A percentile compares a stretch with the other conserved stretches of the same genome.
Evolutionary conservation across 2,329 filamentous ascomycete genomes (phyloP).

Genomic region (Mariannaea elegans): DNA sequence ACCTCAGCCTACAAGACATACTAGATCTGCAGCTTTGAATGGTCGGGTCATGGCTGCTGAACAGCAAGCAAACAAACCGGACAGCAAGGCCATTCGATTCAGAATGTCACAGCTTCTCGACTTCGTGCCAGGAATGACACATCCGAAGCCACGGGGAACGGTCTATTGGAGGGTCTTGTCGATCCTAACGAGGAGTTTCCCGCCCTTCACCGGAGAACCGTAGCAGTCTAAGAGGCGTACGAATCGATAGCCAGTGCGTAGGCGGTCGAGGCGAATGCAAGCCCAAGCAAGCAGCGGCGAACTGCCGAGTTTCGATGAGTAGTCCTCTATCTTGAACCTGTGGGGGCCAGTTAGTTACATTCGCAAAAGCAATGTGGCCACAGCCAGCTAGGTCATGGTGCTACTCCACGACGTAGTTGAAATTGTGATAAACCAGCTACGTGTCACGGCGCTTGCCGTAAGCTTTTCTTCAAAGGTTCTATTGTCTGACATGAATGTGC

Average conservation of each 20-base stretch:
- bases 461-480: neutral
- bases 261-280: constrained; percentile 67
- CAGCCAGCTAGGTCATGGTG: too few species aligned
- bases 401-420: too few species aligned
- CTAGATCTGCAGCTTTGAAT: neutral
- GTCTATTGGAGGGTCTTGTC: constrained; percentile 54
- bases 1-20: too few species aligned
- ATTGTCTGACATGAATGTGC: neutral
- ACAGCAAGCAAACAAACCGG: neutral
- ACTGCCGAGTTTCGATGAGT: constrained; percentile 49
- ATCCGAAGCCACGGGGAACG: neutral
- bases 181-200: constrained; percentile 62
- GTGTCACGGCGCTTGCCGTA: constrained; percentile 4
- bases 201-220: constrained; percentile 55
- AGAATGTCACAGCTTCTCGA: neutral
- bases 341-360: constrained; percentile 30
- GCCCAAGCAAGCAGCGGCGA: constrained; percentile 61
- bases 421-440: too few species aligned
- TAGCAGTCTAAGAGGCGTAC: constrained; percentile 58
- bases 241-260: constrained; percentile 64
- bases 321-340: constrained; percentile 66
- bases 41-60: neutral
- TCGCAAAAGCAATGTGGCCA: too few species aligned
- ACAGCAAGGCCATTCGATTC: constrained; percentile 6
- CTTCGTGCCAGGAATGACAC: neutral